phyloP scores from a whole-genome alignment of 2,329 filamentous ascomycete species.

The Paracamarosporium sp. region DNA sequence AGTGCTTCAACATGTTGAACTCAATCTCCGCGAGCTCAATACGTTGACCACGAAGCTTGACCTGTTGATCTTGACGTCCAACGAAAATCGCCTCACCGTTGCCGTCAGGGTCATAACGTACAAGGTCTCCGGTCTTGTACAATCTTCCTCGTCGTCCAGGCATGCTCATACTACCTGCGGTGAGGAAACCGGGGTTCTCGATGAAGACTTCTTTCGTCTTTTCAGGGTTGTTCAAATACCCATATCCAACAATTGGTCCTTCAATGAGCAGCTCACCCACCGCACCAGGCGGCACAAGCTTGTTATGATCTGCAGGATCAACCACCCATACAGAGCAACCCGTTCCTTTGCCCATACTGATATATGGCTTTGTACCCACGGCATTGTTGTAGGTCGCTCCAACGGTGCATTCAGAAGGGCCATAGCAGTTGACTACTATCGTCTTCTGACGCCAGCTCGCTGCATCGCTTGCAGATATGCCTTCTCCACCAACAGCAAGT shows the following conservation, averaged over 20 bases:
- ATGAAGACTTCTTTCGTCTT: conserved; percentile 48
- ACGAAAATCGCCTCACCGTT: conserved; percentile 45
- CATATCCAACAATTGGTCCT: conserved; percentile 57
- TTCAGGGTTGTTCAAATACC: conserved; percentile 43
- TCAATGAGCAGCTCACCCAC: conserved; percentile 65
- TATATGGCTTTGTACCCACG: conserved; percentile 36
- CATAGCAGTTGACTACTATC: conserved; percentile 44
- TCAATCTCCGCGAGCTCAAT: conserved; percentile 49
- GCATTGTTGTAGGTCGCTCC: conserved; percentile 41
- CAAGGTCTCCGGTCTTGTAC: conserved; percentile 44
- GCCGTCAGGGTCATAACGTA: conserved; percentile 58
- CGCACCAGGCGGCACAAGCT: conserved; percentile 47
- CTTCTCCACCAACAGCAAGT: conserved; percentile 50
- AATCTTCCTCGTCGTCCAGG: conserved; percentile 56
- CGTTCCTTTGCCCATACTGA: conserved; percentile 46
- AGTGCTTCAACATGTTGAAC: conserved; percentile 49
- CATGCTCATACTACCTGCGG: conserved; percentile 65
- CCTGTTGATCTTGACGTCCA: conserved; percentile 46
- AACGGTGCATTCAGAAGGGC: conserved; percentile 46
- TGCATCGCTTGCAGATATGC: conserved; percentile 40
- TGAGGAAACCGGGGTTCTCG: conserved; percentile 64
- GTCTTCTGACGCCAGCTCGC: conserved; percentile 53
- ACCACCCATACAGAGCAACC: conserved; percentile 49
- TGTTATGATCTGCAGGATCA: conserved; percentile 48
- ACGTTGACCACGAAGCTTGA: conserved; percentile 51